Base-by-base conservation (phyloP, 2,329 filamentous ascomycete species). In the Decorospora gaudefroyi region DNA sequence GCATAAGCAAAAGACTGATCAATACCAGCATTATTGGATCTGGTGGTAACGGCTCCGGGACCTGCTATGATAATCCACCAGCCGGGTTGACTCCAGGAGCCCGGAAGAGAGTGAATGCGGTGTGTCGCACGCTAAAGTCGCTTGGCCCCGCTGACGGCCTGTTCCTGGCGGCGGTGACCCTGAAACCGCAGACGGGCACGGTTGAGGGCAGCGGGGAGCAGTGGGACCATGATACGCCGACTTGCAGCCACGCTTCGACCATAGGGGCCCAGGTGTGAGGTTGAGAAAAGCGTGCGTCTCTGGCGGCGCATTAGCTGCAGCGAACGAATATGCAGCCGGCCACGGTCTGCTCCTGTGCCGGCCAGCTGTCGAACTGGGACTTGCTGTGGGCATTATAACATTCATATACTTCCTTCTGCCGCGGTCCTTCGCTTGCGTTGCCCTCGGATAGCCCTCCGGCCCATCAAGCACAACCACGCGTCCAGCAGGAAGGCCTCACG, bases 121-220 rank as follows among this genome's bases (percentile, higher is more conserved):
- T 60, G 59, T 60, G 59, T 62, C 51, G 54, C 58, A 61, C 43
- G 39, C 46, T 50, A 53, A 13, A 4, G 16, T 13, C 18, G 17
- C 42, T 34, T 23, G 36, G 45, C 42, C 28, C 42, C 45, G 34
- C 49, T 49, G 44, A 40, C 36, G 31, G 45, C 37, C 30, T 53
- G 54, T 53, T 33, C 49, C 42, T 55, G 46, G 38, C 44, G 46
- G 43, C 46, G 42, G 22, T 36, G 33, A 43, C 34, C 49, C 51
- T 63, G 62, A 65, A 65, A 62, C 59, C 46, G 50, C 51, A 52
- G 58, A 49, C 46, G 49, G n/a, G 47, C 45, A 43, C 45, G 45
- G 47, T 49, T 49, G 52, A 47, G 50, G 50, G 42, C 23, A 50
- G 55, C 55, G 49, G 53, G 46, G 51, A 48, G 47, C 33, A 35